phyloP scores from a whole-genome alignment of 225 moss, liverwort and hornwort genomes.

The Asterella californica region DNA sequence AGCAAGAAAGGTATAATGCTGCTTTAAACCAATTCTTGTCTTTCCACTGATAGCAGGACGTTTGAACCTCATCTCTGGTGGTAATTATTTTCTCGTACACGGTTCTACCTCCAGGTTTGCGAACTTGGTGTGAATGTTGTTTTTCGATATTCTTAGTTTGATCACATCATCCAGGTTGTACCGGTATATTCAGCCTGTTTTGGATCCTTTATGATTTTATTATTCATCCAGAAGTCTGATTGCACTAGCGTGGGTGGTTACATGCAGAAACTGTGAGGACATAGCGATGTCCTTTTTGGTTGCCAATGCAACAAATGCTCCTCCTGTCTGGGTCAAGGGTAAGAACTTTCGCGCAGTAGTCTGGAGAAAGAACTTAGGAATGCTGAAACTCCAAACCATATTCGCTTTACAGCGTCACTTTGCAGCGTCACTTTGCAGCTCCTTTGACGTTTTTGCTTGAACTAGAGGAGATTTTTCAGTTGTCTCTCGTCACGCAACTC shows the following conservation, averaged over 20 bases:
- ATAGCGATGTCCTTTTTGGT: constrained; percentile 98
- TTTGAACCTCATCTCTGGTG: neutral
- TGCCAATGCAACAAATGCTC: constrained; percentile 82
- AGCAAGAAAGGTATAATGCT: constrained; percentile 52
- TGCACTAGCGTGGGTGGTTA: neutral
- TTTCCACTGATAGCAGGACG: neutral
- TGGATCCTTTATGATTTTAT: neutral
- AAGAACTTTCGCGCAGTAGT: neutral
- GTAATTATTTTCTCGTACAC: neutral
- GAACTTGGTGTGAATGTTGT: neutral
- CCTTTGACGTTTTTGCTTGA: neutral
- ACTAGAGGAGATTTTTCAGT: too few relatives aligned
- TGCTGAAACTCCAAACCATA: neutral
- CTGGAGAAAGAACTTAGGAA: neutral
- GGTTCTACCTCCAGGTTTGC: neutral
- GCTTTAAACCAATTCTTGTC: neutral
- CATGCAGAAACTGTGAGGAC: constrained; percentile 95
- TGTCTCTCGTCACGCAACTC: neutral
- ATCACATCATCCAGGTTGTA: neutral
- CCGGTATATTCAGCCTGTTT: neutral
- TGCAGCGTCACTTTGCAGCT: neutral
- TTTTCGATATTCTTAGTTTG: neutral
- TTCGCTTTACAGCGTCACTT: neutral
- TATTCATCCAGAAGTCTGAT: neutral
- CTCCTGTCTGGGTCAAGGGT: constrained; percentile 92